These are phyloP conservation scores for Fraxinus excelsior DNA, from an alignment of 257 asterid genomes.

Conservation along the genomic window DNA sequence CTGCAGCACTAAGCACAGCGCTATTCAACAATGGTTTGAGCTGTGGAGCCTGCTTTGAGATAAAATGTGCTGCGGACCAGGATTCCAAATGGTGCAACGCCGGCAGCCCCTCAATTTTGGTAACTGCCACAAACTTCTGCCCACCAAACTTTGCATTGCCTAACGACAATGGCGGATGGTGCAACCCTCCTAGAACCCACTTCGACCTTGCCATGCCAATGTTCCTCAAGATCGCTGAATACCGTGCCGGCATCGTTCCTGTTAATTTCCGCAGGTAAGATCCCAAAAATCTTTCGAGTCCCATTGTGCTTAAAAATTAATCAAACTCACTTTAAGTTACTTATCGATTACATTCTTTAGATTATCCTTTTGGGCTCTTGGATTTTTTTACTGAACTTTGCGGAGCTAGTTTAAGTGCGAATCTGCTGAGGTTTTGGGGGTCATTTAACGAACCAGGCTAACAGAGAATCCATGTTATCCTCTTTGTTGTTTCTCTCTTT, in stretches of 20 bases:
- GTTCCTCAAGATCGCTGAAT: constrained; percentile 53
- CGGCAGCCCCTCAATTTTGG: constrained; percentile 43
- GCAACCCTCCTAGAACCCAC: constrained; percentile 55
- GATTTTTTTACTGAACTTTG: not conserved
- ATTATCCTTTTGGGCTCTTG: not conserved
- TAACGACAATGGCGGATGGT: constrained; percentile 55
- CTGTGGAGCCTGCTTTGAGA: constrained; percentile 53
- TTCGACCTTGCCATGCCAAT: constrained; percentile 60
- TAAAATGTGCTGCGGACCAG: constrained; percentile 30
- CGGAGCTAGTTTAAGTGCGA: constrained; percentile 15
- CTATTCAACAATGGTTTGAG: constrained; percentile 51
- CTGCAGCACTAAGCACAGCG: constrained; percentile 51
- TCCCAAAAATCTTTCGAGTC: not conserved
- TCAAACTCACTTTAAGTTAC: too few species aligned
- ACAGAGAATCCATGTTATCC: constrained; percentile 30
- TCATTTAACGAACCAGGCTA: constrained; percentile 17
- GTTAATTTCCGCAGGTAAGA: constrained; percentile 48
- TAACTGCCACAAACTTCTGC: constrained; percentile 53
- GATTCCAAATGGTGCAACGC: constrained; percentile 42
- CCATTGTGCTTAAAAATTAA: too few species aligned
- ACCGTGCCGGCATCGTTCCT: constrained; percentile 56
- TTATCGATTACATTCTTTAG: not conserved
- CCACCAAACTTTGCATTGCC: constrained; percentile 53
- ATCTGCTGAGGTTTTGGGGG: constrained; percentile 12
- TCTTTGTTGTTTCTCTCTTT: not conserved